phyloP scores from a whole-genome alignment of 345 rosid genomes.

The Acer saccharum region DNA sequence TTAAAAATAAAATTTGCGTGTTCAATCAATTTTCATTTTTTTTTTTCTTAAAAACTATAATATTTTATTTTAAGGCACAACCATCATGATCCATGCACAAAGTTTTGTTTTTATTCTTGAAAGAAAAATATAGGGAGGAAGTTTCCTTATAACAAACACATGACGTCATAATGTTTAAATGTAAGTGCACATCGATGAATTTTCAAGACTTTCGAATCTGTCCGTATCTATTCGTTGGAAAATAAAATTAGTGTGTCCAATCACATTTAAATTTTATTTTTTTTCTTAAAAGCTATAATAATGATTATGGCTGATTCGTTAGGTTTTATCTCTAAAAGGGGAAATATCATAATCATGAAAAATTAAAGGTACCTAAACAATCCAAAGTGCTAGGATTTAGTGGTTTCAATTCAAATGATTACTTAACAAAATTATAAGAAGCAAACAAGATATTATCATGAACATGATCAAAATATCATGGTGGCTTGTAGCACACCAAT shows the following conservation, averaged over 20 bases:
- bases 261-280: no score
- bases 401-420: constrained; percentile 17
- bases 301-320: no score
- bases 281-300: no score
- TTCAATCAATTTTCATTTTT: no score
- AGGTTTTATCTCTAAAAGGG: no score
- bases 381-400: not conserved
- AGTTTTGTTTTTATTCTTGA: not conserved
- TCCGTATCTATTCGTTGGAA: not conserved
- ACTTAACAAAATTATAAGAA: not conserved
- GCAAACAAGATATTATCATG: not conserved
- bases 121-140: no score
- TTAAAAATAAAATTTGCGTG: no score
- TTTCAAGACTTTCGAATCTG: not conserved
- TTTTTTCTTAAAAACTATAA: no score
- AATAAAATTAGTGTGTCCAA: no score
- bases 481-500: not conserved
- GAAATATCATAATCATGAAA: not conserved
- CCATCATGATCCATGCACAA: not conserved
- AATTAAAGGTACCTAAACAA: not conserved
- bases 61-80: not conserved
- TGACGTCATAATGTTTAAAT: not conserved
- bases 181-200: not conserved
- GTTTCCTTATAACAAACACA: not conserved
- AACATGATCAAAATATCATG: not conserved